A percentile compares a stretch with the other conserved stretches of the same genome.
Evolutionary conservation across 2,329 filamentous ascomycete genomes (phyloP).

Genomic region (Beauveria brongniartii): DNA sequence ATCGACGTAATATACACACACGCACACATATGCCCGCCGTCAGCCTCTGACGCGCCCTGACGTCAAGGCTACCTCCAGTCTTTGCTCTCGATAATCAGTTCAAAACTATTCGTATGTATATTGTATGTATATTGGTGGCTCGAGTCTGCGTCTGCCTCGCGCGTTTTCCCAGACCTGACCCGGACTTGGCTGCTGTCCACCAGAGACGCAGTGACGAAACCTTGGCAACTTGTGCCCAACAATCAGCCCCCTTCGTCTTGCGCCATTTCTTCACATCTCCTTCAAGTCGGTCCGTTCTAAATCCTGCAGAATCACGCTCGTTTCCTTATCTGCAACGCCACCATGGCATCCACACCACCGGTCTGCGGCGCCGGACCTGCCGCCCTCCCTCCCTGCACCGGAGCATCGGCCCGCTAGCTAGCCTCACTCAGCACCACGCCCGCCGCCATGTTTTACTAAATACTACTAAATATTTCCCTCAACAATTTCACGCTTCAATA

Average conservation of each 20-base stretch:
- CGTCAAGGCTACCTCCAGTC: background rate
- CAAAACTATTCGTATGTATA: too few species aligned
- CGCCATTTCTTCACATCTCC: background rate
- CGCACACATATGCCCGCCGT: background rate
- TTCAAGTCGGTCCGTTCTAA: constrained; percentile 1
- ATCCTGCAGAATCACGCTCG: background rate
- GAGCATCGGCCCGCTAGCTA: constrained; percentile 8
- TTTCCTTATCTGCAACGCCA: background rate
- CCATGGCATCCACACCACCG: background rate
- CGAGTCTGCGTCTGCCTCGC: too few species aligned
- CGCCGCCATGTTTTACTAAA: background rate
- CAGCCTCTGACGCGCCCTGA: background rate
- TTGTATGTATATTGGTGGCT: too few species aligned
- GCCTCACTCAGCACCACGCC: constrained; percentile 4
- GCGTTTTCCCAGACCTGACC: too few species aligned
- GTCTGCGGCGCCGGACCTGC: constrained; percentile 1
- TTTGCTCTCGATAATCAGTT: background rate
- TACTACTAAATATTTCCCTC: background rate
- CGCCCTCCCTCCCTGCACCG: background rate
- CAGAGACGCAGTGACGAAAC: too few species aligned
- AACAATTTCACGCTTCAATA: background rate
- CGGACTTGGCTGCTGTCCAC: too few species aligned
- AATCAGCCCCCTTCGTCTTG: background rate
- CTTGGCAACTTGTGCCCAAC: background rate
- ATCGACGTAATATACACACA: background rate